phyloP scores from a whole-genome alignment of 2,329 filamentous ascomycete species.

The Hypoxylon sp. region DNA sequence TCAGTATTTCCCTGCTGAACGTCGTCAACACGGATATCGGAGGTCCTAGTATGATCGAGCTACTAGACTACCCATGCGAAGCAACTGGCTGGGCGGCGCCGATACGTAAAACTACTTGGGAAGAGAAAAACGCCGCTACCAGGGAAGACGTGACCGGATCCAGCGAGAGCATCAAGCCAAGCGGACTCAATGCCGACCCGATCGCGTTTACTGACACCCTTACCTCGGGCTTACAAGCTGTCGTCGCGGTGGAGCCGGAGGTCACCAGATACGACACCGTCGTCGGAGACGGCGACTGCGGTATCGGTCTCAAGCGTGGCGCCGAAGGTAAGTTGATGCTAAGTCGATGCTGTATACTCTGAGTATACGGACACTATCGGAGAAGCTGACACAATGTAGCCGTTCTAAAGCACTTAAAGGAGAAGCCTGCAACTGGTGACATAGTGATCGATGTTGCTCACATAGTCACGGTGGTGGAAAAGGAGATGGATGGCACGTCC shows the following conservation, averaged over 20 bases:
- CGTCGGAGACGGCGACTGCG: slow-evolving; percentile 91
- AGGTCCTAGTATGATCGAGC: slow-evolving; percentile 72
- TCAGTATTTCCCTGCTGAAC: slow-evolving; percentile 78
- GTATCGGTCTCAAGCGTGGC: slow-evolving; percentile 85
- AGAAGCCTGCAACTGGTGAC: slow-evolving; percentile 62
- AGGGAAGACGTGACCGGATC: slow-evolving; percentile 55
- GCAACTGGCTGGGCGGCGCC: slow-evolving; percentile 77
- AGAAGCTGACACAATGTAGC: slow-evolving; percentile 52
- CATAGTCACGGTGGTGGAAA: slow-evolving; percentile 67
- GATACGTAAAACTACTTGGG: slow-evolving; percentile 72
- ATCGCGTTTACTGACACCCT: slow-evolving; percentile 63
- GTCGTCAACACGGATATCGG: slow-evolving; percentile 69
- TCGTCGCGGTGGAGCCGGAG: slow-evolving; percentile 76
- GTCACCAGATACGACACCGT: slow-evolving; percentile 82
- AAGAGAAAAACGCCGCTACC: slow-evolving; percentile 63
- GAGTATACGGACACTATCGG: not conserved
- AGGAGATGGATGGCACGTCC: slow-evolving; percentile 71
- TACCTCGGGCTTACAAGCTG: slow-evolving; percentile 66
- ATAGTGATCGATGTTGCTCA: slow-evolving; percentile 64
- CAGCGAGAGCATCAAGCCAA: slow-evolving; percentile 54
- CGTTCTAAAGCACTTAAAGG: slow-evolving; percentile 62
- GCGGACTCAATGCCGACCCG: slow-evolving; percentile 66
- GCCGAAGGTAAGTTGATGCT: slow-evolving; percentile 71
- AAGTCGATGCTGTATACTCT: slow-evolving; percentile 41
- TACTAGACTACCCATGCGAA: slow-evolving; percentile 77